Conservation (phyloP, 768 basidiomycete species). For the Rhizopogon vesiculosus region DNA sequence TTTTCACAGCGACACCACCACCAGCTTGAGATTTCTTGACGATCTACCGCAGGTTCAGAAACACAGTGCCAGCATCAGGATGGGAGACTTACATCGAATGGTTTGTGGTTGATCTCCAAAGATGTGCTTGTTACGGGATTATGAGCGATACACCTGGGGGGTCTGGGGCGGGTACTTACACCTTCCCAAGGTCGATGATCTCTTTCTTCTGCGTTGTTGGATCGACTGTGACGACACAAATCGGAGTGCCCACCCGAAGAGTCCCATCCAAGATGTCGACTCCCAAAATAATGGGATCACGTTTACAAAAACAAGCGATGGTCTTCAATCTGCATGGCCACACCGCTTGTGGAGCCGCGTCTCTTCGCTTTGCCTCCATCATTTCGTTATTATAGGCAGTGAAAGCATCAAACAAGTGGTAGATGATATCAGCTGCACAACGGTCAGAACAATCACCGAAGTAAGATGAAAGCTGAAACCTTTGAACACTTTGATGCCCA, state of each 20-base stretch:
- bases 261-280: slow-evolving; percentile 95
- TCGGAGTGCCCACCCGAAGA: slow-evolving; percentile 86
- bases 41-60: slow-evolving; percentile 39
- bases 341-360: slow-evolving; percentile 91
- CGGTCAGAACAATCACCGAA: background rate
- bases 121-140: slow-evolving; percentile 59
- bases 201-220: slow-evolving; percentile 85
- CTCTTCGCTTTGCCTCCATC: slow-evolving; percentile 83
- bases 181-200: slow-evolving; percentile 87
- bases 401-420: slow-evolving; percentile 96
- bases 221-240: slow-evolving; percentile 94
- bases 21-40: slow-evolving; percentile 95
- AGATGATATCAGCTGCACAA: slow-evolving; percentile 89
- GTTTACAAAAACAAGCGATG: slow-evolving; percentile 92
- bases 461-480: slow-evolving; percentile 41
- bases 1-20: slow-evolving; percentile 96
- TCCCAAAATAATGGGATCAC: slow-evolving; percentile 96
- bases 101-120: slow-evolving; percentile 95
- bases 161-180: slow-evolving; percentile 48
- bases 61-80: background rate
- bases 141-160: slow-evolving; percentile 3
- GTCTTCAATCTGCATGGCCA: slow-evolving; percentile 95
- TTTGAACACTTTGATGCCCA: slow-evolving; percentile 92
- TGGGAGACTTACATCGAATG: slow-evolving; percentile 55
- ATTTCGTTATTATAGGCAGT: slow-evolving; percentile 92